Evolutionary conservation across 1,284 basidiomycete genomes (phyloP), one percentile per base, ranked within the genome.

Genomic region (Cystobasidium slooffiae): DNA sequence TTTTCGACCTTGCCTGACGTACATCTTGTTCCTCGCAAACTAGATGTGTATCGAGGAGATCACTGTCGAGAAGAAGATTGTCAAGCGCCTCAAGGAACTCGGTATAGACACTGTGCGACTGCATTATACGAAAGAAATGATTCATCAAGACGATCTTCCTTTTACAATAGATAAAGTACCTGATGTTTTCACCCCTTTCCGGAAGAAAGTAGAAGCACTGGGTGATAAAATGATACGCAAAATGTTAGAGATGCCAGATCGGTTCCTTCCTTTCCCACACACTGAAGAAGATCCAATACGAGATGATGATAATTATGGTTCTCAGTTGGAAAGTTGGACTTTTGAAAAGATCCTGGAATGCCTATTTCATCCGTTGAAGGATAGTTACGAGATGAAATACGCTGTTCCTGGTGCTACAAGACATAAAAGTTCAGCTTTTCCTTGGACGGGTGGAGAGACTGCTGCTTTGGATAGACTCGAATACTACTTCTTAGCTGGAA

Each of bases 181-280:
- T 2, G 84, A 86, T 76, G 83, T 86, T 47, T 86, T 85, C 69
- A 86, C 85, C 0, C 81, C 81, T 3, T 86, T 86, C 79, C 78
- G 85, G 20, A 85, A 85, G 75, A 80, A 81, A 49, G 83, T 85
- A 44, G 85, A 86, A 75, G 82, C 80, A 3, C 77, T 84, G 8
- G 84, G 82, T 0, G 67, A 82, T 6, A 77, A 79, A 10, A 81
- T 85, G 78, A 76, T 77, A 39, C 76, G 79, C 14, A 62, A 78
- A 0, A 72, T 76, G 0, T 75, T 78, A 46, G 66, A 75, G 8
- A 76, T 75, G 72, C 78, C 76, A 8, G 59, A 58, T 24, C 65
- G 67, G 12, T 78, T 82, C 75, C 83, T 83, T 72, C 82, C 81
- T 0, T 80, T 78, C 62, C 83, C 82, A 1, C 46, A 72, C 16